Percentiles rank a stretch among this genome's conserved stretches.
phyloP scores from a whole-genome alignment of 2,329 filamentous ascomycete genomes.

The Nigrospora sphaerica region DNA sequence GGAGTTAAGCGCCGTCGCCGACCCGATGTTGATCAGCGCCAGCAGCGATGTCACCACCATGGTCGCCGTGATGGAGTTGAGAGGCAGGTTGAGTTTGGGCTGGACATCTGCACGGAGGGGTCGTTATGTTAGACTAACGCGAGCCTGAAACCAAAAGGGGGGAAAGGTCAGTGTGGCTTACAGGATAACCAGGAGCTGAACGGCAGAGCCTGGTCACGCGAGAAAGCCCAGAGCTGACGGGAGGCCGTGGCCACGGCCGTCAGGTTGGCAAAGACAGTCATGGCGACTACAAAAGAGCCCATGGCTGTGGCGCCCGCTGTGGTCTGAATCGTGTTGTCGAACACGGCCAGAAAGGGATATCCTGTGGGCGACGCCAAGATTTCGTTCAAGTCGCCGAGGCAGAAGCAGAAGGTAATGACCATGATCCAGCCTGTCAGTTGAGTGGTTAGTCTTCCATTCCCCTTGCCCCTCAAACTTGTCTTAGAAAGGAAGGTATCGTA shows the following conservation, averaged over 20 bases:
- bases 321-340: conserved; percentile 15
- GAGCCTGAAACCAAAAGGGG: no score
- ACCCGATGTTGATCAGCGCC: conserved; percentile 25
- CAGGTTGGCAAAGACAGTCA: conserved; percentile 16
- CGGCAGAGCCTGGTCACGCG: conserved; percentile 27
- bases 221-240: conserved; percentile 22
- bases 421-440: conserved; percentile 7
- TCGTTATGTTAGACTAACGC: no score
- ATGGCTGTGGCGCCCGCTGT: conserved; percentile 14
- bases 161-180: not conserved
- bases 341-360: conserved; percentile 21
- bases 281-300: conserved; percentile 16
- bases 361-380: conserved; percentile 8
- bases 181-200: conserved; percentile 19
- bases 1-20: conserved; percentile 23
- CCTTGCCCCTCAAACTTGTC: no score
- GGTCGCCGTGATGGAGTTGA: conserved; percentile 23
- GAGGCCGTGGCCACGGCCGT: conserved; percentile 21
- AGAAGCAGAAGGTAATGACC: conserved; percentile 14
- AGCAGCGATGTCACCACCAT: conserved; percentile 21
- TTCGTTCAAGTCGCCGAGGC: conserved; percentile 9
- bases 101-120: conserved; percentile 8
- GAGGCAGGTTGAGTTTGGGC: conserved; percentile 19
- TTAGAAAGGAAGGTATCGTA: not conserved
- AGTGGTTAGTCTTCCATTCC: no score